Evolutionary conservation across 257 asterid species (phyloP).

Genomic region (Rehmannia glutinosa): DNA sequence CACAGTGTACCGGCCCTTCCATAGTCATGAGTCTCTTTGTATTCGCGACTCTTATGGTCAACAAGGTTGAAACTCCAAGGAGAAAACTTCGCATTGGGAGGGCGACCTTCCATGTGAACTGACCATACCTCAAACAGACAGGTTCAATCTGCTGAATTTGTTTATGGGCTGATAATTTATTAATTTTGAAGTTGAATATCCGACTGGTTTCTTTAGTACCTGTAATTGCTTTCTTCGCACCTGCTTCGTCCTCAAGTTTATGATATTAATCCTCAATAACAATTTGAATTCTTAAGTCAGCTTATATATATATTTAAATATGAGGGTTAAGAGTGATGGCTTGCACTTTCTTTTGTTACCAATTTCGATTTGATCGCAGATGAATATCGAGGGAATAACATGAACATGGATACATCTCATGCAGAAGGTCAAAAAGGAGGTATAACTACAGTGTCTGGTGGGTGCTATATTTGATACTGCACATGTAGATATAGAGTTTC

Average conservation of each 20-base stretch:
- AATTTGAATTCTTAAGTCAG: slow-evolving; percentile 10
- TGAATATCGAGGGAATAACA: slow-evolving; percentile 46
- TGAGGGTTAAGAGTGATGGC: not conserved
- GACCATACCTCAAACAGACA: not conserved
- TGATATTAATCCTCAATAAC: not conserved
- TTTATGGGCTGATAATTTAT: slow-evolving; percentile 6
- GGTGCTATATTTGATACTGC: slow-evolving; percentile 6
- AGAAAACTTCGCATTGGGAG: not conserved
- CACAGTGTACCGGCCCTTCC: not conserved
- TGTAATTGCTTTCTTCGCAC: slow-evolving; percentile 7
- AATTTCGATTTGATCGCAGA: slow-evolving; percentile 30
- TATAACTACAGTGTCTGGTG: slow-evolving; percentile 22
- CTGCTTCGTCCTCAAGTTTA: not conserved
- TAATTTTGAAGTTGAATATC: not conserved
- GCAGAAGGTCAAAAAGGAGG: slow-evolving; percentile 69
- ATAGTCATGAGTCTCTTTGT: not conserved
- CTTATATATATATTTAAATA: not conserved
- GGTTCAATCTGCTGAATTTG: not conserved
- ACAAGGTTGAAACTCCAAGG: not conserved
- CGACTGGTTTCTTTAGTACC: slow-evolving; percentile 13
- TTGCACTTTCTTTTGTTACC: not conserved
- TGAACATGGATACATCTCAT: slow-evolving; percentile 45
- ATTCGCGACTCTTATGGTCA: not conserved
- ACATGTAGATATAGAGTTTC: not conserved
- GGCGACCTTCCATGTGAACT: not conserved